Evolutionary conservation across 139 green algal genomes (phyloP).

Genomic region (Chlamydomonas asymmetrica): DNA sequence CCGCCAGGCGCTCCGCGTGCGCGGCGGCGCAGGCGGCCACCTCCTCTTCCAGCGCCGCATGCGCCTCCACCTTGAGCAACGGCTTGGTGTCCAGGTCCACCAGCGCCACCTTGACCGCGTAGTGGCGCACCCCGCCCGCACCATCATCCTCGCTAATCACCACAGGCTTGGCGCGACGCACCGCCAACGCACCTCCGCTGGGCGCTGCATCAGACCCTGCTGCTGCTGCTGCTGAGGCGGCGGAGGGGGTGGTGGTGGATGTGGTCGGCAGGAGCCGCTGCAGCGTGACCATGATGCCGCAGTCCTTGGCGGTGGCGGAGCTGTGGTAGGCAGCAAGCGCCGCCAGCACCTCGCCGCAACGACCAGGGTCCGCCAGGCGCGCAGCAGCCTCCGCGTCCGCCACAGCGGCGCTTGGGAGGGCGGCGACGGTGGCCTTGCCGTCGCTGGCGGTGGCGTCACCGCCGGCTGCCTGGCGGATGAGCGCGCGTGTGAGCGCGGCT

Average conservation of each 20-base stretch:
- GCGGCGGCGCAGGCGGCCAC: conserved; percentile 39
- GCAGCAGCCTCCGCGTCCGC: not conserved
- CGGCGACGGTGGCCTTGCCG: no score
- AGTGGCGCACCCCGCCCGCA: not conserved
- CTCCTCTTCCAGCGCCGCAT: conserved; percentile 56
- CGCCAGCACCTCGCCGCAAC: conserved; percentile 25
- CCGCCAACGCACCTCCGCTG: not conserved
- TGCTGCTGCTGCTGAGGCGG: not conserved
- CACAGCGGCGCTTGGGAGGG: not conserved
- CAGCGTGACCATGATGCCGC: conserved; percentile 78
- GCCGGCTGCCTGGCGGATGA: not conserved
- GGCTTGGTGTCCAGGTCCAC: conserved; percentile 83
- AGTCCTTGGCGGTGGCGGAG: conserved; percentile 83
- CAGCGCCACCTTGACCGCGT: conserved; percentile 46
- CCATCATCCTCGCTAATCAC: not conserved
- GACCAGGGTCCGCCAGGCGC: not conserved
- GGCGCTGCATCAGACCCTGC: not conserved
- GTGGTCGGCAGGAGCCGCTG: conserved; percentile 17
- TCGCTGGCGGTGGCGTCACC: not conserved
- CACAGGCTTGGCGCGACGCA: not conserved
- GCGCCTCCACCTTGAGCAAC: conserved; percentile 57
- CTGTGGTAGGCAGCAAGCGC: conserved; percentile 69
- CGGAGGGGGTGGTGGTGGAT: not conserved
- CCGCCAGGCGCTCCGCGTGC: no score
- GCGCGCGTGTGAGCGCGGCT: not conserved